phyloP scores from a whole-genome alignment of 306 rosid species.

The Abrus pulchellus region DNA sequence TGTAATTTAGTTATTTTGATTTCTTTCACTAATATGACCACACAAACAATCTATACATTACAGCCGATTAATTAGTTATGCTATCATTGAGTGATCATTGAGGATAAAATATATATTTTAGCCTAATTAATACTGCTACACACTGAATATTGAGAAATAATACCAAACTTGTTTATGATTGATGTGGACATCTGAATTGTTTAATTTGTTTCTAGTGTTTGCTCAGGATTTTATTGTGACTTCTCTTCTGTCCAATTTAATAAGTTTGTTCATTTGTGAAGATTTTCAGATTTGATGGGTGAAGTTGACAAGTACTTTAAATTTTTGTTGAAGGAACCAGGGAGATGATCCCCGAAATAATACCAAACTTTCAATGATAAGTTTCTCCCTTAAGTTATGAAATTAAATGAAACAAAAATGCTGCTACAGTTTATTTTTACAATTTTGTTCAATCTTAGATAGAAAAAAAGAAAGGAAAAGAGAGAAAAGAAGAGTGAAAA shows the following conservation, averaged over 20 bases:
- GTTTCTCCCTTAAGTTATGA: not conserved
- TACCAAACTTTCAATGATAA: not conserved
- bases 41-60: too few species aligned
- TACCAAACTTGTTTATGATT: slow-evolving; percentile 19
- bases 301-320: not conserved
- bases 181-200: slow-evolving; percentile 16
- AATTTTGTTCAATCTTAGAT: too few species aligned
- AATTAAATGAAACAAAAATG: not conserved
- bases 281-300: not conserved
- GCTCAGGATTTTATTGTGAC: not conserved
- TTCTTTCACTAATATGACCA: too few species aligned
- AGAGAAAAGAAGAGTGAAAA: not conserved
- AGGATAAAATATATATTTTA: too few species aligned
- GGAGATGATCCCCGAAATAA: not conserved
- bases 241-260: not conserved
- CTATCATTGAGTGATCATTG: too few species aligned
- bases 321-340: not conserved
- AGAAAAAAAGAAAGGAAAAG: too few species aligned
- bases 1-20: too few species aligned
- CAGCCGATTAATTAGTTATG: too few species aligned
- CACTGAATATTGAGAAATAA: slow-evolving; percentile 2
- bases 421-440: too few species aligned
- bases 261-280: slow-evolving; percentile 1
- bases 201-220: slow-evolving; percentile 2
- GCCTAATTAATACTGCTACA: too few species aligned